These are phyloP conservation scores for Sporothrix protearum DNA, from an alignment of 2,329 filamentous ascomycete species.

Conservation along the genomic window DNA sequence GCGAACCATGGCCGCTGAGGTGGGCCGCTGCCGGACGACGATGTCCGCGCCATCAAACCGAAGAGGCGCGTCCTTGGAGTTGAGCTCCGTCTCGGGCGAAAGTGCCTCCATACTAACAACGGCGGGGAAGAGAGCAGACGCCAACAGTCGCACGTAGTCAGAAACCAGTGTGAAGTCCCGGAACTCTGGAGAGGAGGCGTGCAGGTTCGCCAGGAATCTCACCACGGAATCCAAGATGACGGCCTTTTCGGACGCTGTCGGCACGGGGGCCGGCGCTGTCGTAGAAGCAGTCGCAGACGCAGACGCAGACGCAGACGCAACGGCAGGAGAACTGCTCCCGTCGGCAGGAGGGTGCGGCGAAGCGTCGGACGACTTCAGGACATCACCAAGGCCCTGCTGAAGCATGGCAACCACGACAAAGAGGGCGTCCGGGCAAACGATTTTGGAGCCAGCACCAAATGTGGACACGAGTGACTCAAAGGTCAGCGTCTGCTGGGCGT, in stretches of 20 bases:
- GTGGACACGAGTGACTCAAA: constrained; percentile 61
- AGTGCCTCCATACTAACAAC: constrained; percentile 83
- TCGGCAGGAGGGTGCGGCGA: constrained; percentile 35
- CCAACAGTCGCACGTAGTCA: constrained; percentile 74
- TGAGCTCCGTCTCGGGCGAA: constrained; percentile 79
- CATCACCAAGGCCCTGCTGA: constrained; percentile 73
- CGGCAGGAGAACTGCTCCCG: not conserved
- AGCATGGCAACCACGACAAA: constrained; percentile 82
- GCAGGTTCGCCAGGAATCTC: constrained; percentile 73
- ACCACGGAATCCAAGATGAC: constrained; percentile 71
- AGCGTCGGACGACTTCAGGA: constrained; percentile 59
- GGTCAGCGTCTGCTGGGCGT: constrained; percentile 54
- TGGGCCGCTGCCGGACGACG: constrained; percentile 69
- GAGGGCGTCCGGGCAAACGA: constrained; percentile 74
- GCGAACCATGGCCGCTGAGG: constrained; percentile 63
- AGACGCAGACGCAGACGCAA: not conserved
- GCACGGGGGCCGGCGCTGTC: not conserved
- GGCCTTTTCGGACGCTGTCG: constrained; percentile 48
- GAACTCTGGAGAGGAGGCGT: constrained; percentile 72
- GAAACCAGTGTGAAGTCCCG: constrained; percentile 77
- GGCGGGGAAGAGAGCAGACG: constrained; percentile 79
- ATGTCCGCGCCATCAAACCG: constrained; percentile 85
- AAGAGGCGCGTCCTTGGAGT: constrained; percentile 73
- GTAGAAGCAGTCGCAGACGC: not conserved
- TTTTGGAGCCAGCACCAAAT: constrained; percentile 61